These are phyloP conservation scores for Beauveria scarabaeidicola DNA, from an alignment of 2,329 filamentous ascomycete genomes.

Conservation along the genomic window DNA sequence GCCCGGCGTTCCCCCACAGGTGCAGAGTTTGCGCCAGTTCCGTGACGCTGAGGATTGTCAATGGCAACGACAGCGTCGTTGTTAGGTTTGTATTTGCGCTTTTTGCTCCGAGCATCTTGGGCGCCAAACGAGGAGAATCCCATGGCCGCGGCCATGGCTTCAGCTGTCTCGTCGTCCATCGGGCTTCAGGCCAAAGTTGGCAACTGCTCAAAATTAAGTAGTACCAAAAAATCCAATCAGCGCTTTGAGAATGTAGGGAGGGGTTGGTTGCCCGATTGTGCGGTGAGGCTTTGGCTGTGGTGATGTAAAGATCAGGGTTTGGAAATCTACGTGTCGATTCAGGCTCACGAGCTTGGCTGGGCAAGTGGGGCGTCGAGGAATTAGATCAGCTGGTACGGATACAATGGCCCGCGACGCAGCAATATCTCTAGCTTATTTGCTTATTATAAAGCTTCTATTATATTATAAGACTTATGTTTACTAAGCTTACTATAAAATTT, in stretches of 20 bases:
- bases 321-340: background rate
- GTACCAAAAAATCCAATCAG: background rate
- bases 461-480: too few species aligned
- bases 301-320: background rate
- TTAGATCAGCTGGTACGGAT: background rate
- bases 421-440: too few species aligned
- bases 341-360: background rate
- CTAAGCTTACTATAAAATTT: too few species aligned
- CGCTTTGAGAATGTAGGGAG: background rate
- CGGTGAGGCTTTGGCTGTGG: background rate
- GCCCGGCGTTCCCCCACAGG: slow-evolving; percentile 21
- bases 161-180: slow-evolving; percentile 25
- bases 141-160: slow-evolving; percentile 58
- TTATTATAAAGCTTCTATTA: too few species aligned
- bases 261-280: background rate
- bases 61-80: slow-evolving; percentile 35
- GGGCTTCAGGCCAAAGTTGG: background rate
- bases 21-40: slow-evolving; percentile 31
- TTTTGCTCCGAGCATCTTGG: slow-evolving; percentile 47
- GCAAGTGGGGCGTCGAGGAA: background rate
- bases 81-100: slow-evolving; percentile 56
- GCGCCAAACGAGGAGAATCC: slow-evolving; percentile 65
- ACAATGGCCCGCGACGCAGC: background rate
- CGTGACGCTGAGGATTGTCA: slow-evolving; percentile 19
- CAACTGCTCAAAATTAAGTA: background rate